phyloP scores from a whole-genome alignment of 257 asterid species.

The Cordia subcordata region DNA sequence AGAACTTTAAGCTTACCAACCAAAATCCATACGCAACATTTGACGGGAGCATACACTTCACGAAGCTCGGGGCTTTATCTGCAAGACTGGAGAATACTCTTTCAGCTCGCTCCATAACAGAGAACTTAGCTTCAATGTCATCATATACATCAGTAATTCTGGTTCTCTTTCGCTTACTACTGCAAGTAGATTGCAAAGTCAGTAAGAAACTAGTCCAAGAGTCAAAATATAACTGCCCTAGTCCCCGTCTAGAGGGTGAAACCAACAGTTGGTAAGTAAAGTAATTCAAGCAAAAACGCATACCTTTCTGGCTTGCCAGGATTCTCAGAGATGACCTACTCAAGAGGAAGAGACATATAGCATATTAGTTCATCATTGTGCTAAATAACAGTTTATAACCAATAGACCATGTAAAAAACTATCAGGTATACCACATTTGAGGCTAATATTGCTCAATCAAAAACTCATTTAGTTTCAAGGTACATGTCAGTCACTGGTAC shows the following conservation, averaged over 20 bases:
- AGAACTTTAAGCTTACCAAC: slow-evolving; percentile 53
- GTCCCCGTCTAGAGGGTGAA: slow-evolving; percentile 2
- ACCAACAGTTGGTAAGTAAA: slow-evolving; percentile 7
- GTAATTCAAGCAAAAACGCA: neutral
- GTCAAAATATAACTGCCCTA: slow-evolving; percentile 5
- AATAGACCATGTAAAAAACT: neutral
- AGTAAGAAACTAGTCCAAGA: slow-evolving; percentile 7
- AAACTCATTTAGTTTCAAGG: too few species aligned
- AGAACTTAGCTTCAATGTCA: slow-evolving; percentile 46
- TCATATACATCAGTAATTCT: slow-evolving; percentile 46
- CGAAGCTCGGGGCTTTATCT: slow-evolving; percentile 49
- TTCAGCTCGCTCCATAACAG: slow-evolving; percentile 66
- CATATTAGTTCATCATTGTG: neutral
- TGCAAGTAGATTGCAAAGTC: slow-evolving; percentile 13
- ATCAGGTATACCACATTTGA: neutral
- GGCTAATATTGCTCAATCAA: too few species aligned
- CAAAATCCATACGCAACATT: slow-evolving; percentile 89
- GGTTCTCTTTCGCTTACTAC: slow-evolving; percentile 43
- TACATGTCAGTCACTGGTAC: too few species aligned
- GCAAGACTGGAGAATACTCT: slow-evolving; percentile 35
- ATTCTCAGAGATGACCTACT: slow-evolving; percentile 37
- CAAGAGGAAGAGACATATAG: slow-evolving; percentile 16
- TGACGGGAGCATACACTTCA: slow-evolving; percentile 91
- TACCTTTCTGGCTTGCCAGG: slow-evolving; percentile 41
- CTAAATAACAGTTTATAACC: neutral